Percentiles rank a stretch among this genome's conserved stretches.
phyloP scores from a whole-genome alignment of 1,284 basidiomycete genomes.

The Volvariella surrecta region DNA sequence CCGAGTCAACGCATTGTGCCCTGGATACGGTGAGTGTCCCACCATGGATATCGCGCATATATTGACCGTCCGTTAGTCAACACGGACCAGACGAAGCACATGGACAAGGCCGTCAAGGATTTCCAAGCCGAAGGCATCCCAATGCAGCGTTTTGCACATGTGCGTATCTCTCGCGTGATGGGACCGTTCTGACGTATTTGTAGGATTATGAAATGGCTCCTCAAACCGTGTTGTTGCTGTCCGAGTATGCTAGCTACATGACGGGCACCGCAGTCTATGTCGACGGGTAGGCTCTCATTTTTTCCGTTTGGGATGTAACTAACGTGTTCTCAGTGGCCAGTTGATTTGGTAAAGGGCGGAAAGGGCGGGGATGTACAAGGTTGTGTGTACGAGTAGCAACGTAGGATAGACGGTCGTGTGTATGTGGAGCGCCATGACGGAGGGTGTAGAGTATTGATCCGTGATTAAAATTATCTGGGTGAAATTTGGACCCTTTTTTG shows the following conservation, averaged over 20 bases:
- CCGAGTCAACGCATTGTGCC: constrained; percentile 52
- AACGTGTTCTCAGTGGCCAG: constrained; percentile 1
- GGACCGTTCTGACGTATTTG: not conserved
- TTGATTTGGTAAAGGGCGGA: constrained; percentile 5
- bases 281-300: constrained; percentile 24
- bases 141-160: constrained; percentile 17
- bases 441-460: no score
- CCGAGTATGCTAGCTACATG: constrained; percentile 29
- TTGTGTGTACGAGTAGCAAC: no score
- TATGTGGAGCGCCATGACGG: no score
- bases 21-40: constrained; percentile 41
- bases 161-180: constrained; percentile 1
- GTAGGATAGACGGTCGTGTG: no score
- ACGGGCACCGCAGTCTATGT: constrained; percentile 31
- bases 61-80: constrained; percentile 10
- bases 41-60: not conserved
- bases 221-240: constrained; percentile 27
- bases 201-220: constrained; percentile 29
- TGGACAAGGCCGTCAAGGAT: constrained; percentile 17
- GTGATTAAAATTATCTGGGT: no score
- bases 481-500: no score
- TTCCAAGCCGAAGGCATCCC: constrained; percentile 16
- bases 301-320: not conserved
- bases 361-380: no score
- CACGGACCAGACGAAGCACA: constrained; percentile 18